phyloP scores from a whole-genome alignment of 108 stramenopile species.

The Cyclotella cryptica region DNA sequence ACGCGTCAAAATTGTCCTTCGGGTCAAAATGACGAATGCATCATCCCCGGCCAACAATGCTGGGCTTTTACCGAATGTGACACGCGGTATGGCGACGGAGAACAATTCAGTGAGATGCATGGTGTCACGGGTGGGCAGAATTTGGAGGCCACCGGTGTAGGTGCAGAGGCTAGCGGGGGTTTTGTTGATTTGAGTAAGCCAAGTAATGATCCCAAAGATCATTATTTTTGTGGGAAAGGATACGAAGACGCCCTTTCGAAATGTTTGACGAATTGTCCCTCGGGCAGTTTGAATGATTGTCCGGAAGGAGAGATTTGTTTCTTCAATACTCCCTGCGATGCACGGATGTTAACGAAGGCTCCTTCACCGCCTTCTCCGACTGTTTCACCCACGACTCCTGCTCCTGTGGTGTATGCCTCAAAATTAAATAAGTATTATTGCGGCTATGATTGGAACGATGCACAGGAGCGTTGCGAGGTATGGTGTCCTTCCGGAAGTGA shows the following conservation, averaged over 20 bases:
- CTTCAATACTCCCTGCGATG: constrained; percentile 54
- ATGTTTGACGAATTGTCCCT: constrained; percentile 47
- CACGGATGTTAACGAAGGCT: constrained; percentile 39
- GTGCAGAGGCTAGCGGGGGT: constrained; percentile 39
- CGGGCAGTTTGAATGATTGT: constrained; percentile 54
- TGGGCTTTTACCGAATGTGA: constrained; percentile 59
- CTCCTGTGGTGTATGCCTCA: constrained; percentile 33
- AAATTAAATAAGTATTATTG: constrained; percentile 57
- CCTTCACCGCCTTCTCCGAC: constrained; percentile 44
- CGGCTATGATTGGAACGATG: constrained; percentile 52
- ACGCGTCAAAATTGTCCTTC: constrained; percentile 48
- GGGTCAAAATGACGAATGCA: constrained; percentile 46
- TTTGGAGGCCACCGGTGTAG: constrained; percentile 37
- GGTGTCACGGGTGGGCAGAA: constrained; percentile 35
- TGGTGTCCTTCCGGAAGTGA: constrained; percentile 55
- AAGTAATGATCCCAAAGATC: constrained; percentile 43
- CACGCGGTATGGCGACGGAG: constrained; percentile 44
- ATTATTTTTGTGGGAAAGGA: constrained; percentile 51
- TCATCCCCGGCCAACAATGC: constrained; percentile 52
- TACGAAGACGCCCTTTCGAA: constrained; percentile 41
- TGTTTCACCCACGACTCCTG: constrained; percentile 40
- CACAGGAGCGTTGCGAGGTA: constrained; percentile 49
- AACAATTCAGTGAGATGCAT: constrained; percentile 44
- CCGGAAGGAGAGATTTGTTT: constrained; percentile 55
- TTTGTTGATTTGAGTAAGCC: constrained; percentile 50